These are phyloP conservation scores for Paragyromitra xinjiangensis DNA, from an alignment of 495 filamentous ascomycete genomes.

Conservation along the genomic window DNA sequence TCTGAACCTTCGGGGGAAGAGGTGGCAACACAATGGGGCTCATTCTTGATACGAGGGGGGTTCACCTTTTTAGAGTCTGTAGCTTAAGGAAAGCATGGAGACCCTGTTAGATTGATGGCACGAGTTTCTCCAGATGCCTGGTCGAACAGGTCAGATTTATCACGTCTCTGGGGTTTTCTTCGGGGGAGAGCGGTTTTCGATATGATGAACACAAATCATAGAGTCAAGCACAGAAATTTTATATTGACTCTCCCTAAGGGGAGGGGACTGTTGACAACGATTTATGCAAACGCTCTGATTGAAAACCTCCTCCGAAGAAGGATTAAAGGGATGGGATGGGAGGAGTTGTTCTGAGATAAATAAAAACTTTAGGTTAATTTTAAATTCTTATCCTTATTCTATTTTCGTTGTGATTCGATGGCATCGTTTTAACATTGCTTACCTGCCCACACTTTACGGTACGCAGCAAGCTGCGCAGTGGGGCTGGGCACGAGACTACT, in stretches of 20 bases:
- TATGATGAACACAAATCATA: constrained; percentile 96
- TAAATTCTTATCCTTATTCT: background rate
- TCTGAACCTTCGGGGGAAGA: constrained; percentile 57
- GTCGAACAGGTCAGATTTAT: constrained; percentile 73
- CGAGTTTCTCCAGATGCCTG: constrained; percentile 63
- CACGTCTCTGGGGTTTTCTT: constrained; percentile 63
- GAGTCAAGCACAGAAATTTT: constrained; percentile 96
- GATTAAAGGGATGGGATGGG: background rate
- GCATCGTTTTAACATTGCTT: background rate
- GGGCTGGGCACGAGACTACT: no score
- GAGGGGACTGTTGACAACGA: constrained; percentile 49
- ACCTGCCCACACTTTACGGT: background rate
- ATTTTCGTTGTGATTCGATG: background rate
- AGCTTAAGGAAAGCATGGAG: constrained; percentile 68
- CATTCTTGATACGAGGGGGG: constrained; percentile 99
- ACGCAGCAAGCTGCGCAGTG: no score
- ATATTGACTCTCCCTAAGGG: constrained; percentile 40
- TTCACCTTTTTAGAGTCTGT: constrained; percentile 67
- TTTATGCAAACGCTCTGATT: constrained; percentile 49
- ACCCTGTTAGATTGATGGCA: constrained; percentile 48
- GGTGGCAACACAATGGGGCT: constrained; percentile 99
- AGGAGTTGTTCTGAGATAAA: background rate
- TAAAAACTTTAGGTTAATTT: constrained; percentile 1
- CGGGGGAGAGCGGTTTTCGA: constrained; percentile 37
- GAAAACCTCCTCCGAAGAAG: constrained; percentile 18